Evolutionary conservation across 1,284 basidiomycete genomes (phyloP), one percentile per base, ranked within the genome.

Genomic region (Ganoderma sinense): DNA sequence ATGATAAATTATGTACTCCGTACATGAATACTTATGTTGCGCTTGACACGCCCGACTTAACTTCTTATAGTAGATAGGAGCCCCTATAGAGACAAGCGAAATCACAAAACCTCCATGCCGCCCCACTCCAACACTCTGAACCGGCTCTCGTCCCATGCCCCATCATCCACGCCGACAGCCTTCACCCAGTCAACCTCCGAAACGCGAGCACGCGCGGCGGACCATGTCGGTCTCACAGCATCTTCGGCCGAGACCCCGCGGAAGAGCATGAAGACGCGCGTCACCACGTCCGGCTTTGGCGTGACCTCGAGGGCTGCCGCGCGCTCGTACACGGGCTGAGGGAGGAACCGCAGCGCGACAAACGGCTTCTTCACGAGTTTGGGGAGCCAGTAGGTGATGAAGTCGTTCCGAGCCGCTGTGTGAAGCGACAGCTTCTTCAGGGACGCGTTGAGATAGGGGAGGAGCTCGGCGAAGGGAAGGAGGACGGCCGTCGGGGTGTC

Each of bases 211-310:
- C 58, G 51, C 18, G 78, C 77, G 0, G 55, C 67, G 4, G 26
- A 31, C 80, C 80, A 81, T 0, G 18, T 43, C 14, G 16, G 16
- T 2, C 5, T 1, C 4, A 53, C 65, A 3, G 75, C 29, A 3
- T 80, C 74, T 3, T 71, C 73, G 23, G 77, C 70, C 2, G 70
- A 43, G 4, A 86, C 76, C 3, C 82, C 84, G n/a, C 77, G 75
- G 78, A 85, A 86, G 5, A 86, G 74, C 82, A 87, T 84, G 71
- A 86, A 86, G 3, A 87, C 78, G 7, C 85, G 81, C 0, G 81
- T 84, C 7, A 84, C 76, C 26, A 84, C 78, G 65, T 85, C 84
- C 13, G 86, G 86, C 26, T 68, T 26, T 0, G 86, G 85, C 0
- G 69, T 67, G 41, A 87, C 72, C 2, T 74, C 72, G 40, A 86